Percentiles rank a stretch among this genome's conserved stretches.
These are phyloP conservation scores for Phytopythium aichiense DNA, from an alignment of 352 stramenopile species.

Conservation along the genomic window DNA sequence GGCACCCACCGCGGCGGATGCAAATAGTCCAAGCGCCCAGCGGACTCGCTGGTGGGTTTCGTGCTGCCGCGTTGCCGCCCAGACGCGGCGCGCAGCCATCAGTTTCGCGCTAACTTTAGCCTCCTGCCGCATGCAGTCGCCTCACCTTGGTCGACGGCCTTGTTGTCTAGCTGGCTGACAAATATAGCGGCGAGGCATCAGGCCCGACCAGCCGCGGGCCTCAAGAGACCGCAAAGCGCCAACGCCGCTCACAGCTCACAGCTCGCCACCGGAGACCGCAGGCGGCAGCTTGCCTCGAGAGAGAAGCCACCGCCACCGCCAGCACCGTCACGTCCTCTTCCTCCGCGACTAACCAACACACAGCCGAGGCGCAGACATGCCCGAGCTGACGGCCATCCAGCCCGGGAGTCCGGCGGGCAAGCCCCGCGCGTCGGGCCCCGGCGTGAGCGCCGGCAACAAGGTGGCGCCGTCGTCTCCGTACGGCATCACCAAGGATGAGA, in stretches of 20 bases:
- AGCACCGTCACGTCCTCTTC: too few species aligned
- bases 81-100: background rate
- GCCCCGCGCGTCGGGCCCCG: slow-evolving; percentile 13
- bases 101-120: slow-evolving; percentile 2
- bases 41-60: background rate
- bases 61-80: background rate
- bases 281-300: slow-evolving; percentile 5
- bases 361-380: slow-evolving; percentile 11
- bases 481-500: slow-evolving; percentile 65
- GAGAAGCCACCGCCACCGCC: background rate
- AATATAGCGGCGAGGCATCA: background rate
- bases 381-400: slow-evolving; percentile 50
- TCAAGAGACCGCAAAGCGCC: background rate
- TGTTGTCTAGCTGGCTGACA: background rate
- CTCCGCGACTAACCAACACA: too few species aligned
- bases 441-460: slow-evolving; percentile 37
- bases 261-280: too few species aligned
- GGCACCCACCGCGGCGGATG: background rate
- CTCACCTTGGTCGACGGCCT: too few species aligned
- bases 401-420: slow-evolving; percentile 21
- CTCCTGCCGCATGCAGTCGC: background rate
- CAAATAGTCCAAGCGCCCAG: background rate
- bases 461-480: slow-evolving; percentile 67
- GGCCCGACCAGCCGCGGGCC: background rate
- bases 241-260: background rate